phyloP scores from a whole-genome alignment of 2,329 filamentous ascomycete genomes.

The Clathrospora elynae region DNA sequence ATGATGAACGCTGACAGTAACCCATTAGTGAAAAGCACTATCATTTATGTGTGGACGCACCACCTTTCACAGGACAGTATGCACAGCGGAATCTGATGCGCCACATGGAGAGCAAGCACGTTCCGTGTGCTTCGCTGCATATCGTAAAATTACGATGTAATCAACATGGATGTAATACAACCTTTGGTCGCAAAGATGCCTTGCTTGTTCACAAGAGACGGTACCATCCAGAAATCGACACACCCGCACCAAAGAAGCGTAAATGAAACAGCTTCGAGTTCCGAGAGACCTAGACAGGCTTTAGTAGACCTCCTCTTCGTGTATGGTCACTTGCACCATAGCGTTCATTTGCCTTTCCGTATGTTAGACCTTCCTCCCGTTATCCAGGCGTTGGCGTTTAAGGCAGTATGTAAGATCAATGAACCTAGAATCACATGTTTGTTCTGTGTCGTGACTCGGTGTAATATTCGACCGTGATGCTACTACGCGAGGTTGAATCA shows the following conservation, averaged over 20 bases:
- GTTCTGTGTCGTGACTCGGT: no score
- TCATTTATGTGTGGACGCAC: neutral
- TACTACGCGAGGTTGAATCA: slow-evolving; percentile 4
- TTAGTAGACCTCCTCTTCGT: no score
- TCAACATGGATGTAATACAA: slow-evolving; percentile 1
- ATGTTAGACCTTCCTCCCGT: no score
- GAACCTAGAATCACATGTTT: no score
- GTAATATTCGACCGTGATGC: neutral
- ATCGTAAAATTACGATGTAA: neutral
- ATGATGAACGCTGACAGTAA: no score
- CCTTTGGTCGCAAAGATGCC: slow-evolving; percentile 2
- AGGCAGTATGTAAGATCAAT: no score
- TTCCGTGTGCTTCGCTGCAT: fast-evolving
- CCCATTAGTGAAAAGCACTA: no score
- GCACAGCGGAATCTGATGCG: slow-evolving; percentile 1
- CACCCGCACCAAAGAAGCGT: neutral
- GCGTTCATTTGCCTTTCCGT: no score
- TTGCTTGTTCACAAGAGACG: slow-evolving; percentile 3
- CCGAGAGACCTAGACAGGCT: no score
- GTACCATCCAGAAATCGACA: slow-evolving; percentile 2
- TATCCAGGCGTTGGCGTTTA: no score
- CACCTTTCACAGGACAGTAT: slow-evolving; percentile 1
- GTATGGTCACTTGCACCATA: no score
- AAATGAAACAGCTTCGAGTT: neutral
- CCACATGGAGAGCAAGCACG: slow-evolving; percentile 5